phyloP scores from a whole-genome alignment of 805 yeast species.

The Wickerhamomyces pijperi region DNA sequence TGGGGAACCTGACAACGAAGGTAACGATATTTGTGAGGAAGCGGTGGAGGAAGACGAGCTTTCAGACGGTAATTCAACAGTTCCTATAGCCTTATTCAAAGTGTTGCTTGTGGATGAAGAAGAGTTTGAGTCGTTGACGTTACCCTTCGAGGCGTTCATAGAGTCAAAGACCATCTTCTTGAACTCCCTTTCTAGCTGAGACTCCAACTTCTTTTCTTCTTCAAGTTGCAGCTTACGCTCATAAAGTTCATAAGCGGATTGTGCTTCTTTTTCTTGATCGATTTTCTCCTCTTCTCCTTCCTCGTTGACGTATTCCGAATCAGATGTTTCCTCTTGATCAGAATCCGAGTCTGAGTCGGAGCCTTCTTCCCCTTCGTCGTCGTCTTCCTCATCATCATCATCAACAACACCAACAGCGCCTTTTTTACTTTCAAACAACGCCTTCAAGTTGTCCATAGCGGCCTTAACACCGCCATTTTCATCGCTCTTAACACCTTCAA shows the following conservation, averaged over 20 bases:
- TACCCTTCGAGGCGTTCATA: slow-evolving; percentile 21
- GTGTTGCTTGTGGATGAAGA: slow-evolving; percentile 5
- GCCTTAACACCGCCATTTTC: slow-evolving; percentile 18
- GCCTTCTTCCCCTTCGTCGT: slow-evolving; percentile 16
- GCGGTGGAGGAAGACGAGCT: background rate
- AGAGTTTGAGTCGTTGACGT: slow-evolving; percentile 4
- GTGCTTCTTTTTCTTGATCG: slow-evolving; percentile 19
- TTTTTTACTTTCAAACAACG: slow-evolving; percentile 12
- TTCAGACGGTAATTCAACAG: background rate
- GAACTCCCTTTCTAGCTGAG: slow-evolving; percentile 46
- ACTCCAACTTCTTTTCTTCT: slow-evolving; percentile 35
- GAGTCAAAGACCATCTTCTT: slow-evolving; percentile 42
- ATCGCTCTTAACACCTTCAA: slow-evolving; percentile 25
- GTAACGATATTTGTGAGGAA: background rate
- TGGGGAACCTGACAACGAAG: background rate
- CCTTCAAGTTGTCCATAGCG: slow-evolving; percentile 31
- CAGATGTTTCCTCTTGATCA: slow-evolving; percentile 19
- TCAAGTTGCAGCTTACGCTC: slow-evolving; percentile 25
- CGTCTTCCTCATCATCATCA: slow-evolving; percentile 6
- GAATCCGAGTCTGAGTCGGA: slow-evolving; percentile 5
- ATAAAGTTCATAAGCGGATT: slow-evolving; percentile 26
- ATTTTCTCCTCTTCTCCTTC: slow-evolving; percentile 18
- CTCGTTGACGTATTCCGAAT: slow-evolving; percentile 15
- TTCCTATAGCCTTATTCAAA: too few relatives aligned
- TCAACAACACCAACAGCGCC: slow-evolving; percentile 15